Evolutionary conservation across 306 rosid species (phyloP).

Genomic region (Pyrus bretschneideri): DNA sequence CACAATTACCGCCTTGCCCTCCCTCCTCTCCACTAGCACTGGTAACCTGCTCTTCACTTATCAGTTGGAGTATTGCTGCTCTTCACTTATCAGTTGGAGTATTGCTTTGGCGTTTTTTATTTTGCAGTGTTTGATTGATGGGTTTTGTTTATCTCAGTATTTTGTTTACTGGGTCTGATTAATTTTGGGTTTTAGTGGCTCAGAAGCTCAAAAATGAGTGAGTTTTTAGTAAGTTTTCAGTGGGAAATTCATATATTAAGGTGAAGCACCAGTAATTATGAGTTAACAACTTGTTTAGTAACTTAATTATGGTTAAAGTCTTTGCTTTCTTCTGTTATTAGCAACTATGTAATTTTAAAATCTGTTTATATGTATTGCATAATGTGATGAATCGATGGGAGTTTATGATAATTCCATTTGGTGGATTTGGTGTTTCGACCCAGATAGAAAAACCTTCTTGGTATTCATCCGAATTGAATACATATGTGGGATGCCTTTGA

Average conservation of each 20-base stretch:
- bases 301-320: neutral
- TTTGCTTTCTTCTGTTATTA: neutral
- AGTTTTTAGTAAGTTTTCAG: neutral
- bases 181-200: neutral
- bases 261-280: neutral
- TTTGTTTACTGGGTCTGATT: neutral
- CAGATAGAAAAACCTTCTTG: neutral
- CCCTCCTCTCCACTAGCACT: conserved; percentile 29
- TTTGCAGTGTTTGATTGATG: neutral
- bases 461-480: neutral
- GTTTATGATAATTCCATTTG: neutral
- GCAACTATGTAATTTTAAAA: no score
- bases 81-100: neutral
- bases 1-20: conserved; percentile 24
- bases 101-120: neutral
- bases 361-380: neutral
- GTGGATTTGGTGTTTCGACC: neutral
- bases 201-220: neutral
- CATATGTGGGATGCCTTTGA: neutral
- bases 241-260: neutral
- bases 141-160: neutral
- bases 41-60: conserved; percentile 24
- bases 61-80: neutral
- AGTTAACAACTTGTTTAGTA: neutral
- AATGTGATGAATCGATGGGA: neutral